Conservation (phyloP, 2,329 filamentous ascomycete species). For the Dactylellina drechsleri region DNA sequence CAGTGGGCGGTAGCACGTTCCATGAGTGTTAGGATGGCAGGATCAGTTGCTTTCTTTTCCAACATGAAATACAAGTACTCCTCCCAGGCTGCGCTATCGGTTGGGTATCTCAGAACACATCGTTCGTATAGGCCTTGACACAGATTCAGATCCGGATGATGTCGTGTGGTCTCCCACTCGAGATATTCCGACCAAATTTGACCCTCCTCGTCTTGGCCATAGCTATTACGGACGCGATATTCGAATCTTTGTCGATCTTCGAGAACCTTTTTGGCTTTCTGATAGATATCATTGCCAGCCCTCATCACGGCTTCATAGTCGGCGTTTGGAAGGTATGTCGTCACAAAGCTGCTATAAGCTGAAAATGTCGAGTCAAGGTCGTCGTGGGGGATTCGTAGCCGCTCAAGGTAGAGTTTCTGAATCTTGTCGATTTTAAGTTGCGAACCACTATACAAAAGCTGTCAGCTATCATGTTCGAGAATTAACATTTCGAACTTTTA, state of each 20-base stretch:
- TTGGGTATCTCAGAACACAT: constrained; percentile 57
- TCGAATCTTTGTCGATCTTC: constrained; percentile 75
- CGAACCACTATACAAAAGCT: constrained; percentile 14
- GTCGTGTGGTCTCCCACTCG: constrained; percentile 79
- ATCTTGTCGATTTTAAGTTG: constrained; percentile 70
- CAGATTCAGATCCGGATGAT: constrained; percentile 66
- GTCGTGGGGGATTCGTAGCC: constrained; percentile 76
- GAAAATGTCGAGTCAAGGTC: constrained; percentile 80
- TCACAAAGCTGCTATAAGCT: constrained; percentile 78
- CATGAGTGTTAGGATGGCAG: constrained; percentile 72
- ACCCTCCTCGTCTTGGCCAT: constrained; percentile 68
- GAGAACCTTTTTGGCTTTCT: constrained; percentile 72
- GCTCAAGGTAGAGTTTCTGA: constrained; percentile 74
- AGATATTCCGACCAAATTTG: constrained; percentile 75
- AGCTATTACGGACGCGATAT: constrained; percentile 70
- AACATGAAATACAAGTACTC: constrained; percentile 58
- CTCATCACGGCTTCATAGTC: constrained; percentile 80
- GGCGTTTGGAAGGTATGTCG: constrained; percentile 72
- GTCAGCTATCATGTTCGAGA: constrained; percentile 7
- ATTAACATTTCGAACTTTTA: not conserved
- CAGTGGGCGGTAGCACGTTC: constrained; percentile 88
- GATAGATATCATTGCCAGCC: constrained; percentile 71
- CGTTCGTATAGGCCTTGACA: constrained; percentile 57
- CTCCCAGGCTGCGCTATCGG: constrained; percentile 57
- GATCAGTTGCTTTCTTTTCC: constrained; percentile 56